Percentiles rank a stretch among this genome's conserved stretches.
These are phyloP conservation scores for Apiospora sp. DNA, from an alignment of 2,329 filamentous ascomycete species.

Conservation along the genomic window DNA sequence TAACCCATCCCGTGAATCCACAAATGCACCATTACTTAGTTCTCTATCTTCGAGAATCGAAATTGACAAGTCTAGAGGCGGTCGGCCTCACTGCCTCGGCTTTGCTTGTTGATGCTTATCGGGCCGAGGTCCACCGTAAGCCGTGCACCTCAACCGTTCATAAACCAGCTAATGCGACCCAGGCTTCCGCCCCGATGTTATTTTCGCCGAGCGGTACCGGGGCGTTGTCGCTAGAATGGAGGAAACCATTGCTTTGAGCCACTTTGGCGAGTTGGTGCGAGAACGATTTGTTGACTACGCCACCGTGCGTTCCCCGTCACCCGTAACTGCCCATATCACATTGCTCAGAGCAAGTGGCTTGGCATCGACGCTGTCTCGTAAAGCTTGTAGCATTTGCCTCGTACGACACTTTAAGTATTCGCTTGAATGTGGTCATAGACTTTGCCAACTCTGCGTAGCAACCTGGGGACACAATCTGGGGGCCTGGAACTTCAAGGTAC, in stretches of 20 bases:
- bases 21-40: slow-evolving; percentile 4
- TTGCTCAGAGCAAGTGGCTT: slow-evolving; percentile 8
- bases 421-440: slow-evolving; percentile 5
- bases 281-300: slow-evolving; percentile 2
- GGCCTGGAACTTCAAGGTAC: slow-evolving; percentile 1
- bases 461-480: not conserved
- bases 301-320: not conserved
- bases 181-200: not conserved
- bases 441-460: slow-evolving; percentile 2
- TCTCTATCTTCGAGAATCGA: not conserved
- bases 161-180: slow-evolving; percentile 12
- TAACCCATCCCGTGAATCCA: not conserved
- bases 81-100: slow-evolving; percentile 1
- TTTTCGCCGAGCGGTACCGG: slow-evolving; percentile 6
- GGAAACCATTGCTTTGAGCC: not conserved
- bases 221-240: not conserved
- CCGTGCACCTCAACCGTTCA: not conserved
- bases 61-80: not conserved
- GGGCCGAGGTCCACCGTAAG: slow-evolving; percentile 8
- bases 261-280: not conserved
- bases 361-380: not conserved
- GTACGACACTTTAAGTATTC: not conserved
- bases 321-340: not conserved
- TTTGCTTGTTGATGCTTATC: slow-evolving; percentile 3
- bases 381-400: slow-evolving; percentile 3